These are phyloP conservation scores for Candida awuae DNA, from an alignment of 805 yeast species.

Conservation along the genomic window DNA sequence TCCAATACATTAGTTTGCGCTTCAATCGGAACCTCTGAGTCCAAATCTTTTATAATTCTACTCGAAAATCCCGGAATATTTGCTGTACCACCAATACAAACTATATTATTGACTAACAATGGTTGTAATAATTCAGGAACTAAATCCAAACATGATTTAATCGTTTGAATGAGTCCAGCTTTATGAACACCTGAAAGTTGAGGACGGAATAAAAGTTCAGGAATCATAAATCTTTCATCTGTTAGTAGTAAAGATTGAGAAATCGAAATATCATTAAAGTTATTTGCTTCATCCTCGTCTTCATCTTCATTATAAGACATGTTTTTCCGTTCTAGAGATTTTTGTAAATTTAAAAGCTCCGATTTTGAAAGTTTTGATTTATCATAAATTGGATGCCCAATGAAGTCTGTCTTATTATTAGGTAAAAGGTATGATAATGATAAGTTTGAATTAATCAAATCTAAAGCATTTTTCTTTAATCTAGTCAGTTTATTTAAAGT, in stretches of 20 bases:
- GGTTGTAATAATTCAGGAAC: constrained; percentile 73
- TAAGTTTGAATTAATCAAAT: constrained; percentile 21
- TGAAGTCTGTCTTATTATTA: constrained; percentile 69
- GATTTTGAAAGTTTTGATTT: constrained; percentile 9
- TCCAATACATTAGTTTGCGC: constrained; percentile 51
- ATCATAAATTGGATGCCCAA: constrained; percentile 45
- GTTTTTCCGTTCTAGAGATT: constrained; percentile 59
- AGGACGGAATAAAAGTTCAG: constrained; percentile 84
- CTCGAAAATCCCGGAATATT: constrained; percentile 58
- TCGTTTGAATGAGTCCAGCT: constrained; percentile 67
- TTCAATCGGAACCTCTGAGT: constrained; percentile 61
- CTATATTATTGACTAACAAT: constrained; percentile 68
- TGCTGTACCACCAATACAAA: constrained; percentile 76
- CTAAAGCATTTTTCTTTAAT: constrained; percentile 15
- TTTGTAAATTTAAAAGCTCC: constrained; percentile 17
- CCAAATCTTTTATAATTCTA: constrained; percentile 54
- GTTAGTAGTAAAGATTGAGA: constrained; percentile 58
- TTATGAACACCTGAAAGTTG: constrained; percentile 68
- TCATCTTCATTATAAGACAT: constrained; percentile 78
- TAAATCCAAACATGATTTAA: constrained; percentile 58
- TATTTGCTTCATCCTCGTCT: constrained; percentile 45
- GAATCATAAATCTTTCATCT: constrained; percentile 84
- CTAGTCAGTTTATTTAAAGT: constrained; percentile 22
- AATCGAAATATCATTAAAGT: constrained; percentile 25
- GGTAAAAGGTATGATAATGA: constrained; percentile 76